A percentile compares a stretch with the other conserved stretches of the same genome.
These are phyloP conservation scores for Whalleya microplaca DNA, from an alignment of 2,329 filamentous ascomycete genomes.

Conservation along the genomic window DNA sequence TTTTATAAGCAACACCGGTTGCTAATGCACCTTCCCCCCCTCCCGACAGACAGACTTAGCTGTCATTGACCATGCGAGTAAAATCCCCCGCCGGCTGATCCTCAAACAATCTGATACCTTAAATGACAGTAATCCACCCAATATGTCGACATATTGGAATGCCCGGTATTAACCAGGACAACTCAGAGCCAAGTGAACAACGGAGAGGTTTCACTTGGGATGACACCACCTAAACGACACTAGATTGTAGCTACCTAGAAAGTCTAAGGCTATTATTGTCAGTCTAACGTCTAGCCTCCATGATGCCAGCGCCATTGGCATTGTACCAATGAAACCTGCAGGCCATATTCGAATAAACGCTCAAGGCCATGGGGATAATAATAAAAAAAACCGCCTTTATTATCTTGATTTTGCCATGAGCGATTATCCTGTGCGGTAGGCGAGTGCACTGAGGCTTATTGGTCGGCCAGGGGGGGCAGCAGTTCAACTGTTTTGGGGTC, in stretches of 20 bases:
- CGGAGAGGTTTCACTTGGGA: no score
- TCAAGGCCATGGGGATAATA: neutral
- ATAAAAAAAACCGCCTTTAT: neutral
- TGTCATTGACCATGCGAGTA: neutral
- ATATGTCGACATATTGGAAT: neutral
- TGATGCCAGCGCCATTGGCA: neutral
- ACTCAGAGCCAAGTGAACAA: neutral
- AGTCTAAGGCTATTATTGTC: neutral
- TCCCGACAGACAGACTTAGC: neutral
- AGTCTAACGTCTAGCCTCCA: neutral
- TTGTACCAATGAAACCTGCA: neutral
- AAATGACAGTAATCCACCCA: neutral
- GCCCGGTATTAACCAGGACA: neutral
- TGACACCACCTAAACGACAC: neutral
- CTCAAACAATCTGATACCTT: neutral
- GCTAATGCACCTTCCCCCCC: neutral
- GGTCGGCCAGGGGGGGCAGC: no score
- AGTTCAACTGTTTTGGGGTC: no score
- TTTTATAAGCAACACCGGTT: neutral
- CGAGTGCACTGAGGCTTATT: neutral
- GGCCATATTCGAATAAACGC: neutral
- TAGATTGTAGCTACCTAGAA: neutral
- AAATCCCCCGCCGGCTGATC: neutral
- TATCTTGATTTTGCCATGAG: neutral
- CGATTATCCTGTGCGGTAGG: neutral